phyloP scores from a whole-genome alignment of 1,284 basidiomycete genomes.

The Lentinula novae-zelandiae region DNA sequence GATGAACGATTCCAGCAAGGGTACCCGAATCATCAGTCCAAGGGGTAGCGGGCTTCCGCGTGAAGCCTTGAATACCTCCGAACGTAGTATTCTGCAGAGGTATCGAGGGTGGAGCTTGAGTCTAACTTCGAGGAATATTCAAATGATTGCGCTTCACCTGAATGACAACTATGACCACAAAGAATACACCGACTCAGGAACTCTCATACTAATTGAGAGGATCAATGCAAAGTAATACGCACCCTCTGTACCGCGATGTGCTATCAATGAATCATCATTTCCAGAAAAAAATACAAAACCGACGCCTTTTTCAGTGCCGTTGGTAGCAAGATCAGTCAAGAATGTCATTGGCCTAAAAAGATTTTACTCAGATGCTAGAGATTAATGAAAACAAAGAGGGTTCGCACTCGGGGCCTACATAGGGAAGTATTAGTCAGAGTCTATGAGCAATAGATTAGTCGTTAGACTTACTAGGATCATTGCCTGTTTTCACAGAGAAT shows the following conservation, averaged over 20 bases:
- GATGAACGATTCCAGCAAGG: slow-evolving; percentile 62
- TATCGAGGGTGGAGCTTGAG: neutral
- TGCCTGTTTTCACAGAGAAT: slow-evolving; percentile 16
- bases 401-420: slow-evolving; percentile 44
- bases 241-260: slow-evolving; percentile 60
- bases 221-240: slow-evolving; percentile 27
- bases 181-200: neutral
- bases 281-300: slow-evolving; percentile 60
- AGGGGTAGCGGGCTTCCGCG: slow-evolving; percentile 59
- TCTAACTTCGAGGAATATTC: neutral
- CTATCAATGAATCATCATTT: slow-evolving; percentile 63
- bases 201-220: slow-evolving; percentile 13
- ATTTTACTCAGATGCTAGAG: slow-evolving; percentile 11
- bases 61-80: slow-evolving; percentile 70
- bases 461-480: slow-evolving; percentile 42
- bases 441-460: neutral
- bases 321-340: slow-evolving; percentile 59
- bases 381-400: slow-evolving; percentile 1
- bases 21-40: slow-evolving; percentile 57
- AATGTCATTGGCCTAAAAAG: slow-evolving; percentile 55
- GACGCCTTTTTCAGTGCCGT: slow-evolving; percentile 47
- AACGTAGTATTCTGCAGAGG: slow-evolving; percentile 65
- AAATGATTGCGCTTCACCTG: slow-evolving; percentile 36
- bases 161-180: slow-evolving; percentile 47
- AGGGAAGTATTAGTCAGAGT: slow-evolving; percentile 1